Base-by-base conservation (phyloP, 805 yeast species). In the Saccharomyces mikatae region DNA sequence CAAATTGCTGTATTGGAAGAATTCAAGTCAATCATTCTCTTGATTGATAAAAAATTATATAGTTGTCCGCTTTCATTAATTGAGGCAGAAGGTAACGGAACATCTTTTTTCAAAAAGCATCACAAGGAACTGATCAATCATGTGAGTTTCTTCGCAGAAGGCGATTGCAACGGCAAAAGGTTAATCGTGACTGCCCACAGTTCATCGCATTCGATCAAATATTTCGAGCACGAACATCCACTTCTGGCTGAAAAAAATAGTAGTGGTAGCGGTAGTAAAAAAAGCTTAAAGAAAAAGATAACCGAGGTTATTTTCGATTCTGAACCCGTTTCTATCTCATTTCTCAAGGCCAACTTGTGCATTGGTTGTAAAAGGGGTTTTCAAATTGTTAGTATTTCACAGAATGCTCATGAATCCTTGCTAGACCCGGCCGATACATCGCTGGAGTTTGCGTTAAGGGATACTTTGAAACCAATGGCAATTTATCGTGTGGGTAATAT, bases 341-440 rank as follows among this genome's bases (percentile, higher is more conserved):
- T 92, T 66, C 76, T 94, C 71, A 89, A 90, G 67, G 84, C 91
- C 3, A 87, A 86, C 64, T 74, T 94, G 58, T 92, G 97, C 75
- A 87, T 94, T 59, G 99, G 99, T 27, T 94, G 99, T 65, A 85
- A 96, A 29, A 89, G 86, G 68, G 99, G 99, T 0, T 94, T 94
- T 74, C 98, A 94, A 73, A 89, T 94, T 64, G 90, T 94, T 41
- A 86, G 95, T 17, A 76, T 91, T 47, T 87, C 86, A 56, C 88
- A 86, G 52, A 86, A 88, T 56, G 87, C 84, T 56, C 89, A 87
- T 71, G 97, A 94, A 71, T 83, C 94, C 9, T 79, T 94, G 51
- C 76, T 94, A 62, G 98, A 94, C 72, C 97, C 96, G n/a, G 99
- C 98, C 0, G 99, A 94, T 66, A 95, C 98, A 0, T 89, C 97